Evolutionary conservation across 495 filamentous ascomycete species (phyloP).

Genomic region (Annulohypoxylon maeteangense): DNA sequence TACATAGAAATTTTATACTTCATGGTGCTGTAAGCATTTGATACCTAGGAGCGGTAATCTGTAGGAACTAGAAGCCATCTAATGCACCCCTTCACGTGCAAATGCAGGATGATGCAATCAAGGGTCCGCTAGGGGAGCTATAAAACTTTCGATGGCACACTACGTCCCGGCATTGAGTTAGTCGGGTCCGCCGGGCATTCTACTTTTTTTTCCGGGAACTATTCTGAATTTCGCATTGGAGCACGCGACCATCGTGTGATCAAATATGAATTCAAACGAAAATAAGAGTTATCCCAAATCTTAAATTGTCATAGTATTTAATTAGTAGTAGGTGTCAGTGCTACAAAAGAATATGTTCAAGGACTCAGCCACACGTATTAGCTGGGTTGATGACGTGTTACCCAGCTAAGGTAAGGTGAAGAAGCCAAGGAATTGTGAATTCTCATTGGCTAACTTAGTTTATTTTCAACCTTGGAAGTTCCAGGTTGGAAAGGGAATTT

Average conservation of each 20-base stretch:
- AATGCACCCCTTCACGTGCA: constrained; percentile 8
- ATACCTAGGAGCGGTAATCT: constrained; percentile 13
- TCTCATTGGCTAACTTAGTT: constrained; percentile 15
- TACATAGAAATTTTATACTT: neutral
- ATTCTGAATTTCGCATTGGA: neutral
- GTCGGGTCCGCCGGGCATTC: neutral
- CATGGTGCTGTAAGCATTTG: constrained; percentile 3
- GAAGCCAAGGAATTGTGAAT: constrained; percentile 30
- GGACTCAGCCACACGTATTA: neutral
- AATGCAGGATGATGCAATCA: constrained; percentile 39
- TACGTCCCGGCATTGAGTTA: neutral
- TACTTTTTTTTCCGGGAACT: neutral
- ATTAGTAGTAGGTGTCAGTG: neutral
- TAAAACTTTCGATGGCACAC: constrained; percentile 7
- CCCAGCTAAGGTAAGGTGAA: constrained; percentile 14
- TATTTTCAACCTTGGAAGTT: neutral
- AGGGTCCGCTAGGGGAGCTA: neutral
- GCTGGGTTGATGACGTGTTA: constrained; percentile 28
- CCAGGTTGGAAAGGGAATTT: neutral
- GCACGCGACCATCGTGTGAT: constrained; percentile 38
- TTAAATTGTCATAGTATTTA: neutral
- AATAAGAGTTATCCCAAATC: neutral
- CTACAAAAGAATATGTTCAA: neutral
- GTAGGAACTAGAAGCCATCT: constrained; percentile 18
- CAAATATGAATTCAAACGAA: constrained; percentile 1